Evolutionary conservation across 1,284 basidiomycete genomes (phyloP).

Genomic region (Pseudozyma hubeiensis): DNA sequence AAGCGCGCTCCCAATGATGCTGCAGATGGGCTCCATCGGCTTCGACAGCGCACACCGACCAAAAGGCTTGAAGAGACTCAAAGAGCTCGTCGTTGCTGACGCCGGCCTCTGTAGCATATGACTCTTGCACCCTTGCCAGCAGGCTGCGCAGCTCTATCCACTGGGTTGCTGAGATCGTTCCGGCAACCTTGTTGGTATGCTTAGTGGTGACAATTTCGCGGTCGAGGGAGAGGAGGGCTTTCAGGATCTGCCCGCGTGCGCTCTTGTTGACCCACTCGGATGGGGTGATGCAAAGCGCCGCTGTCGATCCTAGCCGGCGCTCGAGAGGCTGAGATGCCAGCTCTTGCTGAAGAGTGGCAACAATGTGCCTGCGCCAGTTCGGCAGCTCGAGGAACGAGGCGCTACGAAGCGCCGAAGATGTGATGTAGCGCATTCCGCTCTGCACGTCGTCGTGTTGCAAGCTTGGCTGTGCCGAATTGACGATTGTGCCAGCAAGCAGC

Average conservation of each 20-base stretch:
- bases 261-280: constrained; percentile 36
- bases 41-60: background rate
- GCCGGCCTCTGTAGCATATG: constrained; percentile 19
- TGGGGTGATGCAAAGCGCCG: constrained; percentile 21
- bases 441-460: background rate
- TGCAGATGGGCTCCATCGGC: background rate
- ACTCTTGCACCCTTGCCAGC: constrained; percentile 16
- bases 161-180: background rate
- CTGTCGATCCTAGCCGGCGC: constrained; percentile 15
- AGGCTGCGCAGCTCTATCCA: constrained; percentile 28
- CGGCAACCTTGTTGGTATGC: background rate
- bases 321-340: constrained; percentile 6
- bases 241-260: constrained; percentile 20
- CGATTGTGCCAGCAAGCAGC: constrained; percentile 17
- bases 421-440: constrained; percentile 18
- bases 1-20: constrained; percentile 16
- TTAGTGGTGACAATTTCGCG: constrained; percentile 12
- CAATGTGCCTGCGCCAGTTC: constrained; percentile 39
- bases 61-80: constrained; percentile 13
- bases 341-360: constrained; percentile 12
- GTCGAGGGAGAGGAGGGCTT: constrained; percentile 29
- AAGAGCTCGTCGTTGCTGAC: constrained; percentile 14
- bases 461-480: constrained; percentile 8
- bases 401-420: constrained; percentile 26
- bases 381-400: constrained; percentile 54